These are phyloP conservation scores for Theileria sp. DNA, from an alignment of 169 alveolate species.

Conservation along the genomic window DNA sequence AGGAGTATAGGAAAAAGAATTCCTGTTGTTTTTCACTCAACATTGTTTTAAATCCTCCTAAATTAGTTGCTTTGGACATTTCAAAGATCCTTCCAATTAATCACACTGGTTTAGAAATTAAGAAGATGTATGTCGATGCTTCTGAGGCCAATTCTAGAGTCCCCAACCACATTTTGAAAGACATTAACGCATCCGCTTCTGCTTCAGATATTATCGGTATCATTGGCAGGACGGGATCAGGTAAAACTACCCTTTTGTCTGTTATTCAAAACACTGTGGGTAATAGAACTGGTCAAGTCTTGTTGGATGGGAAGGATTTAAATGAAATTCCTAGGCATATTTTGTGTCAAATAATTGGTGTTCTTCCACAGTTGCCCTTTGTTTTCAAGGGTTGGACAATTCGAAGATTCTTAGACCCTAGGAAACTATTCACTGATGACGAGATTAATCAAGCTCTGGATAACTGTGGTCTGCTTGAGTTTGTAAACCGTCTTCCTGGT, in stretches of 20 bases:
- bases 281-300: conserved; percentile 36
- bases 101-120: conserved; percentile 12
- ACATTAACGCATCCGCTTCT: conserved; percentile 30
- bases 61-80: neutral
- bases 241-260: conserved; percentile 57
- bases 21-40: neutral
- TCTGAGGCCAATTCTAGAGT: neutral
- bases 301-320: conserved; percentile 61
- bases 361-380: conserved; percentile 47
- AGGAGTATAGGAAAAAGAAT: neutral
- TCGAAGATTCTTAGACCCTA: conserved; percentile 56
- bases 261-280: conserved; percentile 33
- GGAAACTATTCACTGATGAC: conserved; percentile 43
- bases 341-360: conserved; percentile 46
- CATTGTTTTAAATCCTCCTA: neutral
- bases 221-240: conserved; percentile 66
- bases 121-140: conserved; percentile 12
- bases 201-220: conserved; percentile 49
- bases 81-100: neutral
- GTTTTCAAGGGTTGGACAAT: conserved; percentile 61
- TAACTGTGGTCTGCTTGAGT: conserved; percentile 36
- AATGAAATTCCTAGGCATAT: conserved; percentile 37
- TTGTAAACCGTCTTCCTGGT: conserved; percentile 22
- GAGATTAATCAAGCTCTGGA: conserved; percentile 40
- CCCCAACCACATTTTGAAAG: conserved; percentile 6